A percentile compares a stretch with the other conserved stretches of the same genome.
These are phyloP conservation scores for Taphrina confusa DNA, from an alignment of 1,139 yeast species.

Conservation along the genomic window DNA sequence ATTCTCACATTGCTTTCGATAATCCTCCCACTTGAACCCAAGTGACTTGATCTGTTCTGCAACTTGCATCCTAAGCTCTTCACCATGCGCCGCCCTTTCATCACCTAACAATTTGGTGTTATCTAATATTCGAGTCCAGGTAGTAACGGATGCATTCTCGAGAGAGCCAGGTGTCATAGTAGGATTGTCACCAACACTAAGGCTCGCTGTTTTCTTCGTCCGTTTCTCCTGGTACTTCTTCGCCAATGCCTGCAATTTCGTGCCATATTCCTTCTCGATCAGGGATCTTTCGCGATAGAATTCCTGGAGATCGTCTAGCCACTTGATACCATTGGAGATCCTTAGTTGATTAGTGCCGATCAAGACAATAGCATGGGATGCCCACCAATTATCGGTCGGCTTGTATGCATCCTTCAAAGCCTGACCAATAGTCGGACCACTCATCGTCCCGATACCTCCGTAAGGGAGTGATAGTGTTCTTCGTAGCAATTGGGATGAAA, in stretches of 20 bases:
- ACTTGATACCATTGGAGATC: slow-evolving; percentile 65
- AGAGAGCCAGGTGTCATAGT: slow-evolving; percentile 91
- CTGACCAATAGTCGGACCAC: slow-evolving; percentile 19
- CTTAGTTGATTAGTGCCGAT: slow-evolving; percentile 30
- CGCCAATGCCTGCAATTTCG: slow-evolving; percentile 63
- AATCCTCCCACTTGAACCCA: slow-evolving; percentile 56
- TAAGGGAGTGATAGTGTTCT: too few relatives aligned
- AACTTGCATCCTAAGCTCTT: slow-evolving; percentile 62
- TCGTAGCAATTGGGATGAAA: too few relatives aligned
- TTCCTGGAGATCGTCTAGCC: slow-evolving; percentile 74
- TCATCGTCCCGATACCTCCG: too few relatives aligned
- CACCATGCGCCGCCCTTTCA: slow-evolving; percentile 63
- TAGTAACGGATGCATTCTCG: slow-evolving; percentile 87
- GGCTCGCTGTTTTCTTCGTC: slow-evolving; percentile 62
- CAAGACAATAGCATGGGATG: neutral
- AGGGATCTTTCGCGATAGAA: slow-evolving; percentile 81
- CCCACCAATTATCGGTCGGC: slow-evolving; percentile 37
- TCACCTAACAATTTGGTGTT: slow-evolving; percentile 81
- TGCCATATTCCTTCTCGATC: slow-evolving; percentile 74
- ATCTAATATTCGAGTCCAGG: slow-evolving; percentile 86
- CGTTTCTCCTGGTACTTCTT: slow-evolving; percentile 74
- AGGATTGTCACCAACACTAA: slow-evolving; percentile 91
- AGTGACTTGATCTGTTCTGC: slow-evolving; percentile 64
- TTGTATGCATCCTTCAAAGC: slow-evolving; percentile 38
- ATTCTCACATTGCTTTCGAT: slow-evolving; percentile 59